phyloP scores from a whole-genome alignment of 2,329 filamentous ascomycete species.

The Onygenales sp. region DNA sequence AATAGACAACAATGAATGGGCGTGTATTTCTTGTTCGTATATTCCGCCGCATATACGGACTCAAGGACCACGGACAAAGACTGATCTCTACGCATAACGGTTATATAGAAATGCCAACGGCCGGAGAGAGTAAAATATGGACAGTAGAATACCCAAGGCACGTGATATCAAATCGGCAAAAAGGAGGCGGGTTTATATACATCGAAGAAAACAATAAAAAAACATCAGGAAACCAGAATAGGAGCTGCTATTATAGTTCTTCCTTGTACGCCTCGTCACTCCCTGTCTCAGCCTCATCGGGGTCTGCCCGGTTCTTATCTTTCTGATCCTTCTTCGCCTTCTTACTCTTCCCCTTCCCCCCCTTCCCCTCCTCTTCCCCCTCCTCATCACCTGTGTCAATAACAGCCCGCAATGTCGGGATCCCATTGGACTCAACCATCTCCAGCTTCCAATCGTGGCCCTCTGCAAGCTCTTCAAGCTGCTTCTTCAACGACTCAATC shows the following conservation, averaged over 20 bases:
- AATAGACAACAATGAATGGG: neutral
- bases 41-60: too few species aligned
- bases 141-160: neutral
- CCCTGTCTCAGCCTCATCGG: conserved; percentile 16
- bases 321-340: conserved; percentile 13
- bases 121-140: neutral
- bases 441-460: conserved; percentile 72
- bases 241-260: conserved; percentile 23
- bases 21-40: too few species aligned
- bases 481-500: conserved; percentile 58
- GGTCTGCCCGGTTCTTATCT: conserved; percentile 5
- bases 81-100: too few species aligned
- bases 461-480: conserved; percentile 59
- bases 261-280: conserved; percentile 33
- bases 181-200: neutral
- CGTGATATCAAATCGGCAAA: neutral
- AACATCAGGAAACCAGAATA: neutral
- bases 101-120: too few species aligned
- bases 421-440: conserved; percentile 59
- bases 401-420: conserved; percentile 60
- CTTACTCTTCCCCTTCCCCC: neutral
- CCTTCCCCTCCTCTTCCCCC: conserved; percentile 6
- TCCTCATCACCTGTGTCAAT: conserved; percentile 47
- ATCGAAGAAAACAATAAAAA: neutral
- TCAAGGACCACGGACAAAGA: too few species aligned